These are phyloP conservation scores for Akanthomyces lecanii DNA, from an alignment of 2,329 filamentous ascomycete species.

Conservation along the genomic window DNA sequence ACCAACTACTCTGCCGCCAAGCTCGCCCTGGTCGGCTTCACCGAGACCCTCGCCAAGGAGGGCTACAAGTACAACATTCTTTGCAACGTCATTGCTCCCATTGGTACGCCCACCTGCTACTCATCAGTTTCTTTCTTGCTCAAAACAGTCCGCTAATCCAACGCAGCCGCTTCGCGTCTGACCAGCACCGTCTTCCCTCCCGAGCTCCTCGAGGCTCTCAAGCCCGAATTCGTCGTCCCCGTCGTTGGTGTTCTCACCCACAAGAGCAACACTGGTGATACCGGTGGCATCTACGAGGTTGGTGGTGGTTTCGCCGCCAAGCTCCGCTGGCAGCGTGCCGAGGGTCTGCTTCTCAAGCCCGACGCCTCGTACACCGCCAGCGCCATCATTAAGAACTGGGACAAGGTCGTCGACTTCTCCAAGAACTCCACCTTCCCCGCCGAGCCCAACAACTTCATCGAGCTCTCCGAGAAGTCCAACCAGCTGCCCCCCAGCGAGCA, in stretches of 20 bases:
- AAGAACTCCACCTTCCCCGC: conserved; percentile 70
- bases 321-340: conserved; percentile 89
- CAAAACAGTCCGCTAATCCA: conserved; percentile 19
- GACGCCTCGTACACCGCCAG: conserved; percentile 85
- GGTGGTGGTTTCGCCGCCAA: conserved; percentile 91
- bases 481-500: conserved; percentile 69
- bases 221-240: conserved; percentile 93
- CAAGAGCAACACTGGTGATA: conserved; percentile 77
- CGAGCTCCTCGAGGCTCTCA: conserved; percentile 79
- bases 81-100: conserved; percentile 89
- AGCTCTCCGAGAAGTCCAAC: conserved; percentile 76
- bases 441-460: conserved; percentile 84
- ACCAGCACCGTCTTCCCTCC: conserved; percentile 92
- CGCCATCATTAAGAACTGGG: conserved; percentile 85
- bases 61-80: conserved; percentile 97
- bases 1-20: conserved; percentile 97
- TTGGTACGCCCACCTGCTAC: conserved; percentile 41
- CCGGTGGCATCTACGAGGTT: conserved; percentile 86
- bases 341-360: conserved; percentile 82
- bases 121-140: not conserved
- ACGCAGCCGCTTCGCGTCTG: conserved; percentile 81
- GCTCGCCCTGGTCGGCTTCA: conserved; percentile 92
- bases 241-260: conserved; percentile 86
- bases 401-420: conserved; percentile 81
- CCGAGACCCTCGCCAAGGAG: conserved; percentile 96